Evolutionary conservation across 2,329 filamentous ascomycete genomes (phyloP).

Genomic region (Alternaria hordeiaustralica): DNA sequence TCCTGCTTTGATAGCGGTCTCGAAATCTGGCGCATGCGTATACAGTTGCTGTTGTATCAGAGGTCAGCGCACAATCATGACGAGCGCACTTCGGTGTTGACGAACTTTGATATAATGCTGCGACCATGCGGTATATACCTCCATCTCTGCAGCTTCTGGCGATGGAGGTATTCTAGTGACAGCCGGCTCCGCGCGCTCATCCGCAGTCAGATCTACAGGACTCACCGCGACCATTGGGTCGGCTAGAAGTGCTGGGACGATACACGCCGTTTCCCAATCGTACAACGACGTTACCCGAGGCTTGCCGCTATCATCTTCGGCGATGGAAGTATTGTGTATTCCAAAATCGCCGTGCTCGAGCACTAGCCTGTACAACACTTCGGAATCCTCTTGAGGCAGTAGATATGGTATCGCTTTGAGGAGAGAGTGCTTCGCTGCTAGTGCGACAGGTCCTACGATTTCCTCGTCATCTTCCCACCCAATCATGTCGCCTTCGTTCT

Average conservation of each 20-base stretch:
- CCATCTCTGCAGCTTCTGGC: neutral
- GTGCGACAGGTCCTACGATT: neutral
- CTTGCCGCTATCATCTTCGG: fast-evolving
- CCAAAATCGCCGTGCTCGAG: neutral
- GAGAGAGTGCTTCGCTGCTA: neutral
- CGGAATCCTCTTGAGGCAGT: neutral
- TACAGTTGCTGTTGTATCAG: neutral
- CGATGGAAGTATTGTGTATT: neutral
- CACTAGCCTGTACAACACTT: neutral
- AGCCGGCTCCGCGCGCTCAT: neutral
- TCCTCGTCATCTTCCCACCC: neutral
- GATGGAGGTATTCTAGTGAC: neutral
- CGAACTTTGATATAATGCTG: neutral
- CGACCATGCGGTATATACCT: neutral
- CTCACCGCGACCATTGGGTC: neutral
- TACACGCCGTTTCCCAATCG: neutral
- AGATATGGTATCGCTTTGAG: neutral
- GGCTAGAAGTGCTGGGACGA: neutral
- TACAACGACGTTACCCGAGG: neutral
- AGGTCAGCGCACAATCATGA: neutral
- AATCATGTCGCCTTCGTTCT: neutral
- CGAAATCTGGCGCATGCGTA: neutral
- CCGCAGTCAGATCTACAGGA: neutral
- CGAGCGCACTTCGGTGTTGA: neutral
- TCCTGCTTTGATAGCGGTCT: neutral